Percentiles rank a stretch among this genome's conserved stretches.
Evolutionary conservation across 176 grass and related monocot species (phyloP).

Genomic region (Oryza meyeriana): DNA sequence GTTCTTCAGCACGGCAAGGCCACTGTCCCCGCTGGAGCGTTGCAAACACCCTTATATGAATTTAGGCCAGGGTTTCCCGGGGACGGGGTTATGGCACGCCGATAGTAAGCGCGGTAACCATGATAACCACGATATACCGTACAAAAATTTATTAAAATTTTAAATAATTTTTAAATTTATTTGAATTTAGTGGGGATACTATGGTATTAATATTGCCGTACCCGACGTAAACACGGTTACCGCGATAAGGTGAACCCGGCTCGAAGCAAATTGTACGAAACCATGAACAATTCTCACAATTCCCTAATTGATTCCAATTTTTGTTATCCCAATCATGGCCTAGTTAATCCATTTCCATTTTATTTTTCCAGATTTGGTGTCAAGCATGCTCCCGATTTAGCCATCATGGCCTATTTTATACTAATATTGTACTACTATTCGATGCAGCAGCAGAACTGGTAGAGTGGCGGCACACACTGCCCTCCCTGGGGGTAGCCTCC

Average conservation of each 20-base stretch:
- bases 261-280: neutral
- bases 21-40: neutral
- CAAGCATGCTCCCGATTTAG: neutral
- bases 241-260: too few relatives aligned
- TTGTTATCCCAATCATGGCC: neutral
- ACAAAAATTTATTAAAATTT: too few relatives aligned
- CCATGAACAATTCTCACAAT: neutral
- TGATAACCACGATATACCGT: too few relatives aligned
- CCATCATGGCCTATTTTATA: neutral
- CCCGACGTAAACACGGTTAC: too few relatives aligned
- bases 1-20: too few relatives aligned
- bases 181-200: too few relatives aligned
- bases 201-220: too few relatives aligned
- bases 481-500: conserved; percentile 30
- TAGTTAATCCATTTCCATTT: neutral
- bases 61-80: too few relatives aligned
- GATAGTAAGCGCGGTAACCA: too few relatives aligned
- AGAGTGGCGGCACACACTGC: conserved; percentile 25
- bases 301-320: neutral
- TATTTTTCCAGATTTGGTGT: neutral
- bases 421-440: neutral
- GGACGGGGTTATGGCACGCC: too few relatives aligned
- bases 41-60: neutral
- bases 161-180: too few relatives aligned
- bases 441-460: conserved; percentile 43